Base-by-base conservation (phyloP, 2,329 filamentous ascomycete genomes). In the Biscogniauxia sp. region DNA sequence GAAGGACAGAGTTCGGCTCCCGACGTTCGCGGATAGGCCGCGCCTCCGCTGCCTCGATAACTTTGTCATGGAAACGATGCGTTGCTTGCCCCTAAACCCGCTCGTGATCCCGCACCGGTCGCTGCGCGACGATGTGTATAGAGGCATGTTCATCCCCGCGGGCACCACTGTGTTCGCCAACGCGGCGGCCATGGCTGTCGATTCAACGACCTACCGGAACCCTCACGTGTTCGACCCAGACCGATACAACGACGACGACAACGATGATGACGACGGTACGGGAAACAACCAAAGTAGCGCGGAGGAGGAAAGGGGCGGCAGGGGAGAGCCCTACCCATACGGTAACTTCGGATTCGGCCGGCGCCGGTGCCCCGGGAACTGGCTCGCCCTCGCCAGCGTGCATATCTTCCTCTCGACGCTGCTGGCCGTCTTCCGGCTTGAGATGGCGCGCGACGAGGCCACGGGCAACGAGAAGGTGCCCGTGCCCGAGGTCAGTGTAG, bases 51-150 rank as follows among this genome's bases (percentile, higher is more conserved):
- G 80, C 58, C 70, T 84, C 26, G 75, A 80, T 56, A 72, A 73
- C 52, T 72, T 83, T n/a, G 69, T 84, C 9, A 74, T 81, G 56
- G 82, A 84, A 62, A 76, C 76, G 8, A 71, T 76, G 45, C 75
- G 81, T 20, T 80, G 76, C 75, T 72, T 61, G 23, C 60, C 66
- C 51, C 25, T 82, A 3, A 77, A 76, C 13, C 80, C 81, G 0
- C 69, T 83, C 1, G 82, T 80, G 2, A 80, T 87, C 41, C 84
- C 85, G 1, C 85, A 88, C 69, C 78, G 74, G 52, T 77, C 82
- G 15, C 75, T 81, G 1, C 71, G 80, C 53, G 84, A 87, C 54
- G 85, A 88, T 58, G 74, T 80, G 11, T 88, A 87, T 67, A 58
- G 63, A 8, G 63, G 20, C 4, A 62, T 65, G 63, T 64, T 62